These are phyloP conservation scores for Chrysanthemum seticuspe DNA, from an alignment of 129 eudicot species.

Conservation along the genomic window DNA sequence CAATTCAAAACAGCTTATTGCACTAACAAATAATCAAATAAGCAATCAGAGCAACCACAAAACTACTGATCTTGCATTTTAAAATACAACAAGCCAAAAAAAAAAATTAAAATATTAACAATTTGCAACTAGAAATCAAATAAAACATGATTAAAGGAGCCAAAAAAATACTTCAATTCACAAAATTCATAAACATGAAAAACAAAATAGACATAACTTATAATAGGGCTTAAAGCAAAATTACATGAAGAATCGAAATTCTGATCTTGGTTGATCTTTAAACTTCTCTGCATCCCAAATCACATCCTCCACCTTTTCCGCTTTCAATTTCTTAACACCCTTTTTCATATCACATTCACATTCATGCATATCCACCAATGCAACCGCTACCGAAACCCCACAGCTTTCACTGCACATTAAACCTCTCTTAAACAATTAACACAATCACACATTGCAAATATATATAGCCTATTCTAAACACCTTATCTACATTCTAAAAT, in stretches of 20 bases:
- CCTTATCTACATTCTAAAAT: no score
- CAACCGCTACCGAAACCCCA: conserved; percentile 50
- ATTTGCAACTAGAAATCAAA: not conserved
- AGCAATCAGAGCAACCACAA: not conserved
- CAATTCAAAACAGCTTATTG: no score
- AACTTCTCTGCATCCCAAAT: conserved; percentile 18
- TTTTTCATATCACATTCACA: conserved; percentile 28
- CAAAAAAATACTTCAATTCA: not conserved
- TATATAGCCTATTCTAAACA: no score
- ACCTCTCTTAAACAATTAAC: not conserved
- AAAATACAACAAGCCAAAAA: not conserved
- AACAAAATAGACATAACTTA: not conserved
- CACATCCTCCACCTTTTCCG: not conserved
- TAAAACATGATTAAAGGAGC: not conserved
- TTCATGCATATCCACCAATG: conserved; percentile 58
- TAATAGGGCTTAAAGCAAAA: not conserved
- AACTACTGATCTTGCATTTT: not conserved
- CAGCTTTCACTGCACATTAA: conserved; percentile 37
- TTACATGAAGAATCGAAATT: conserved; percentile 58
- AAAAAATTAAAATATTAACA: not conserved
- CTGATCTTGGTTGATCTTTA: conserved; percentile 65
- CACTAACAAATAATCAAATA: no score
- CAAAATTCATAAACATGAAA: conserved; percentile 4
- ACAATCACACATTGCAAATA: not conserved
- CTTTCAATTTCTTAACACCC: conserved; percentile 37